Evolutionary conservation across 768 basidiomycete genomes (phyloP), one percentile per base, ranked within the genome.

Genomic region (Termitomyces heimii): DNA sequence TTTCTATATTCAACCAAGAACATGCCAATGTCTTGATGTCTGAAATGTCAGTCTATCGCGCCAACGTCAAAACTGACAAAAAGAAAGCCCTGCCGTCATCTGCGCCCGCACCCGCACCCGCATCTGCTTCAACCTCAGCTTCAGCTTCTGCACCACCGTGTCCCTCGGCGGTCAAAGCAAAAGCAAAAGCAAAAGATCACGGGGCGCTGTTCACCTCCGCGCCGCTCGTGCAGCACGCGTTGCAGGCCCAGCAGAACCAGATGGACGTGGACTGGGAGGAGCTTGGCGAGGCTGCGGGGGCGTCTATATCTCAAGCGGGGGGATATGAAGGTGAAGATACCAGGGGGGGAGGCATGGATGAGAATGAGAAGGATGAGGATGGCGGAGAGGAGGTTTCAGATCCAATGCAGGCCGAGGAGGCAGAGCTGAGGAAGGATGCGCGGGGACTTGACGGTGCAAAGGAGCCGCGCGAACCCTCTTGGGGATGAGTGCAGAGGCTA

Each of bases 41-140:
- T n/a, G n/a, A n/a, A n/a, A n/a, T n/a, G n/a, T 2, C 63, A 90
- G 89, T 82, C 24, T 89, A 86, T 60, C 84, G 87, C 56, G 83
- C 87, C 40, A 71, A 76, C 20, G 67, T 78, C 3, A 90, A 88
- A 65, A 77, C 75, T 5, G 84, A 83, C 69, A 88, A 86, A 69
- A 76, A 72, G 58, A 79, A 77, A 63, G 75, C 18, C 66, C 67
- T 31, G 58, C 70, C 4, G 67, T 63, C 9, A 4, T 20, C 39
- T 8, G 39, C n/a, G 9, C 2, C 18, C 8, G 39, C 4, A n/a
- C 18, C 18, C 39, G 37, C 18, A 6, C 37, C 65, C 62, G 44
- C 51, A 4, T 31, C 39, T 10, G 26, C 34, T 1, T 22, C 24
- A 4, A 40, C 44, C 4, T 64, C 70, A 6, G 57, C 65, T 22